Conservation (phyloP, 345 rosid species). For the Carallia pectinifolia region DNA sequence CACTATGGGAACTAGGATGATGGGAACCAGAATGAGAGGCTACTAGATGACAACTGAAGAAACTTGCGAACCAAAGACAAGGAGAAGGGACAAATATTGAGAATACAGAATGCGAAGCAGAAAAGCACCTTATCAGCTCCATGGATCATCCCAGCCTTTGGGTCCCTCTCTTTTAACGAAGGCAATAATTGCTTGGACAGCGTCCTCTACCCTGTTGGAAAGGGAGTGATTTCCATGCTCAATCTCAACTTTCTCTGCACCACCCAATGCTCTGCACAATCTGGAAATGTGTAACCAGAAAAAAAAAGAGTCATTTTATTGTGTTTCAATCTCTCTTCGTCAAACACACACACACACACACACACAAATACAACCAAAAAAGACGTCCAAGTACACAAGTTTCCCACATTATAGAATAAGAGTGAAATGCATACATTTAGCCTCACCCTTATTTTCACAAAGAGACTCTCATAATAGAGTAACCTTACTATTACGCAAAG, state of each 20-base stretch:
- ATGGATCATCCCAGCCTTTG: constrained; percentile 97
- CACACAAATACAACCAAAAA: neutral
- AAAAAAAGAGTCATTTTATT: neutral
- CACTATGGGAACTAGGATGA: neutral
- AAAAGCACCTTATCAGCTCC: constrained; percentile 48
- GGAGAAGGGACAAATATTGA: neutral
- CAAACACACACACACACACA: neutral
- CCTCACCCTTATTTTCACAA: too few relatives aligned
- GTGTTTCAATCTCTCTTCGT: neutral
- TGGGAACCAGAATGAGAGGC: neutral
- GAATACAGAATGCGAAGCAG: neutral
- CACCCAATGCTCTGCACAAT: constrained; percentile 91
- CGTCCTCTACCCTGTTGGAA: constrained; percentile 76
- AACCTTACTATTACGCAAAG: too few relatives aligned
- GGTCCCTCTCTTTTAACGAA: constrained; percentile 87
- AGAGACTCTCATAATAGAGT: too few relatives aligned
- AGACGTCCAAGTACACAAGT: too few relatives aligned
- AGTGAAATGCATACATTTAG: too few relatives aligned
- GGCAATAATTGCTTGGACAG: constrained; percentile 64
- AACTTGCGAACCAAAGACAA: neutral
- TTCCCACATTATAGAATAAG: too few relatives aligned
- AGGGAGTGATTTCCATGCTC: constrained; percentile 94
- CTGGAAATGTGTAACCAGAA: constrained; percentile 34
- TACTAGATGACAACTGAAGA: neutral
- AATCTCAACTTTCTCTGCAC: constrained; percentile 85